These are phyloP conservation scores for Dionaea muscipula DNA, from an alignment of 179 eudicot species.

Conservation along the genomic window DNA sequence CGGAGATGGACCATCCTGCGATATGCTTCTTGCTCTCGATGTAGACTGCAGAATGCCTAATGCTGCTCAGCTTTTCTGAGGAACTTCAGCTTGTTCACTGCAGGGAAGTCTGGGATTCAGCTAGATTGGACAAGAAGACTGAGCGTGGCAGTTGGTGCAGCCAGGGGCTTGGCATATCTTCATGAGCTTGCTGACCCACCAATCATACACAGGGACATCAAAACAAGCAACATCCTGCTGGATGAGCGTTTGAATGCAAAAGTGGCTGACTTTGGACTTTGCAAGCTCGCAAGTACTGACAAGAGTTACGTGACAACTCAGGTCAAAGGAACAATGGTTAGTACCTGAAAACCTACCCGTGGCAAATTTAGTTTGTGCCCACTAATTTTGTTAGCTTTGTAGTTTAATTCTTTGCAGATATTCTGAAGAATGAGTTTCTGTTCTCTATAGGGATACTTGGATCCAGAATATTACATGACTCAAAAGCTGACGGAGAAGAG, in stretches of 20 bases:
- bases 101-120: conserved; percentile 33
- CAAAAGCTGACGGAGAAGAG: conserved; percentile 40
- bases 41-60: background rate
- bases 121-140: conserved; percentile 37
- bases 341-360: conserved; percentile 3
- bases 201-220: conserved; percentile 36
- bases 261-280: conserved; percentile 43
- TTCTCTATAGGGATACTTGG: conserved; percentile 33
- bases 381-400: background rate
- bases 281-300: conserved; percentile 29
- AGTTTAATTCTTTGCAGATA: background rate
- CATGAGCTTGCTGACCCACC: conserved; percentile 46
- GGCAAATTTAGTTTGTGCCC: too few relatives aligned
- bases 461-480: conserved; percentile 40
- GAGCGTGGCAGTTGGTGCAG: conserved; percentile 30
- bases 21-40: background rate
- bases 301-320: conserved; percentile 40
- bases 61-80: background rate
- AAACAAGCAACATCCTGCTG: conserved; percentile 27
- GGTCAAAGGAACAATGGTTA: conserved; percentile 46
- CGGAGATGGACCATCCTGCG: too few relatives aligned
- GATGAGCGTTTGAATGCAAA: conserved; percentile 33
- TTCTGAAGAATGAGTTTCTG: background rate
- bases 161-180: conserved; percentile 33
- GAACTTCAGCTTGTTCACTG: background rate